Conservation (phyloP, 352 stramenopile genomes). For the Sclerospora graminicola region DNA sequence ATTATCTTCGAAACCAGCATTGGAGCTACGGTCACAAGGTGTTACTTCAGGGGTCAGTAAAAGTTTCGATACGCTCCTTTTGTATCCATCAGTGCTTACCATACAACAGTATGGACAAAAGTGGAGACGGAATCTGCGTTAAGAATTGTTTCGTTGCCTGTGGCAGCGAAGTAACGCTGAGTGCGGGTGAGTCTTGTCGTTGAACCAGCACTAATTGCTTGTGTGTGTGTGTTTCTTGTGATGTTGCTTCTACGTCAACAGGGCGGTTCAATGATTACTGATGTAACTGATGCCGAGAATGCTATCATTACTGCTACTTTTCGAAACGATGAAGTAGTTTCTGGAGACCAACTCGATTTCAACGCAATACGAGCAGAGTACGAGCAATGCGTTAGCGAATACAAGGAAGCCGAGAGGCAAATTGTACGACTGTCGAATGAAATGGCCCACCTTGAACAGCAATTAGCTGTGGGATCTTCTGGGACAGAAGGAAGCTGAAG, state of each 20-base stretch:
- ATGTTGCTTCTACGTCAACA: too few species aligned
- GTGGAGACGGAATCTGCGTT: too few species aligned
- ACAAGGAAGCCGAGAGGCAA: slow-evolving; percentile 16
- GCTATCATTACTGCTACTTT: not conserved
- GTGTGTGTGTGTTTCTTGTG: slow-evolving; percentile 16
- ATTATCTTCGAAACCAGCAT: too few species aligned
- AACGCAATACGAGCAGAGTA: slow-evolving; percentile 21
- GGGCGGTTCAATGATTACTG: slow-evolving; percentile 1
- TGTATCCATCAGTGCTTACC: slow-evolving; percentile 3
- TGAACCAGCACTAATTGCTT: slow-evolving; percentile 13
- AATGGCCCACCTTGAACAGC: slow-evolving; percentile 20
- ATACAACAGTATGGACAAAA: too few species aligned
- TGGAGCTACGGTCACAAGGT: slow-evolving; percentile 3
- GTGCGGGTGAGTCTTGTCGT: not conserved
- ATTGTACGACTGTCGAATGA: slow-evolving; percentile 18
- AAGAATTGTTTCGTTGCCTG: too few species aligned
- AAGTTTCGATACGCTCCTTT: slow-evolving; percentile 14
- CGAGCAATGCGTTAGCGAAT: slow-evolving; percentile 20
- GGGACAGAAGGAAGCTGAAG: slow-evolving; percentile 3
- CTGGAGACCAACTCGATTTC: slow-evolving; percentile 8
- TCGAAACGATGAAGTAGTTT: slow-evolving; percentile 1
- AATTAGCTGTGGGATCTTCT: slow-evolving; percentile 6
- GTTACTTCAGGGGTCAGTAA: slow-evolving; percentile 25
- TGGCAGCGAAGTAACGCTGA: too few species aligned
- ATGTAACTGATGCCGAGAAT: not conserved